phyloP scores from a whole-genome alignment of 805 yeast species.

The Saturnispora ahearnii region DNA sequence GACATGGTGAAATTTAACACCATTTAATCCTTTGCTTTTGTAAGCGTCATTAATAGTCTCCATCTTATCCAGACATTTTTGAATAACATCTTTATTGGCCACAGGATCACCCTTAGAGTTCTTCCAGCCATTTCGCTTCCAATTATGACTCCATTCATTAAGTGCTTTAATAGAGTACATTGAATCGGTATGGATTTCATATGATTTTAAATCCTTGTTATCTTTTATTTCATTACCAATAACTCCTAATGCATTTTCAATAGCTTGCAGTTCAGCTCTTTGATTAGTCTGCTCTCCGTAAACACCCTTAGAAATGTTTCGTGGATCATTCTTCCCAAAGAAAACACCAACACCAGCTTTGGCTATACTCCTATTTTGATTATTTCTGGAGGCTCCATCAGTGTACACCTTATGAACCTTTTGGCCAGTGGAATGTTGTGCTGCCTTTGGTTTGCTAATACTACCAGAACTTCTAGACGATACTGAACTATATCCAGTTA shows the following conservation, averaged over 20 bases:
- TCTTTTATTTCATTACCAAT: conserved; percentile 29
- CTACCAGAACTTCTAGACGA: background rate
- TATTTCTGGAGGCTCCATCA: conserved; percentile 69
- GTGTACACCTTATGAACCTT: conserved; percentile 38
- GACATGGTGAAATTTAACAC: conserved; percentile 49
- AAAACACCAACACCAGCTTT: conserved; percentile 70
- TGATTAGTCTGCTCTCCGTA: conserved; percentile 60
- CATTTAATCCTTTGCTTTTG: conserved; percentile 25
- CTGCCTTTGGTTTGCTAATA: background rate
- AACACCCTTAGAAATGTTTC: conserved; percentile 50
- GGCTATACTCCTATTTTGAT: conserved; percentile 36
- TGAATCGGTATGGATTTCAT: conserved; percentile 60
- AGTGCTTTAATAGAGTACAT: conserved; percentile 50
- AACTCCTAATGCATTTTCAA: conserved; percentile 42
- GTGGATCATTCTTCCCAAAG: conserved; percentile 45
- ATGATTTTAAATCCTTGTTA: conserved; percentile 15
- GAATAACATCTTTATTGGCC: conserved; percentile 44
- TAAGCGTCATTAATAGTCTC: conserved; percentile 32
- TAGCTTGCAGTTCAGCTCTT: conserved; percentile 70
- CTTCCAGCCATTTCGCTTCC: conserved; percentile 52
- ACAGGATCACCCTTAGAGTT: conserved; percentile 37
- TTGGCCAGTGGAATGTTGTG: background rate
- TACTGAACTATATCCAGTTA: too few relatives aligned
- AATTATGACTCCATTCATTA: conserved; percentile 46
- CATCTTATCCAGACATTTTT: conserved; percentile 22